Evolutionary conservation across 768 basidiomycete species (phyloP), one percentile per base, ranked within the genome.

Genomic region (Pisolithus orientalis): DNA sequence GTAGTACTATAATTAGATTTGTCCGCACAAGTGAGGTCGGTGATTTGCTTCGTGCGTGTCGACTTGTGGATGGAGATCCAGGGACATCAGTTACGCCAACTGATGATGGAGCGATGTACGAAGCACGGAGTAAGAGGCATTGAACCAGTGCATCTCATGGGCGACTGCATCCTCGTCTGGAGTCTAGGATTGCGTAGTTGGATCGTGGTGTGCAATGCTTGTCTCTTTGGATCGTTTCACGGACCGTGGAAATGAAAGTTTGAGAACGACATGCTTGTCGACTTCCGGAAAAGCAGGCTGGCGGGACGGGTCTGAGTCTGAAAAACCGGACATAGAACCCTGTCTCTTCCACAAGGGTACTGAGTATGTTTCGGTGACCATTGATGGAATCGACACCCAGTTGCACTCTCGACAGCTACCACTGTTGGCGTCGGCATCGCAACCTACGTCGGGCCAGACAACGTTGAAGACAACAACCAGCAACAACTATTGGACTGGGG

Each of bases 261-360:
- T 83, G 62, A 87, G 65, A 29, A 81, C 70, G 32, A 85, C 72
- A 55, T 77, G 75, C 17, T 75, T 72, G 16, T 75, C 76, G 4
- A 9, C 37, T 8, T 65, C 59, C 13, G 59, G 56, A 14, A 56
- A 52, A 29, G 52, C 21, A 21, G 21, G 21, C 21, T 21, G 43
- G 21, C 21, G 21, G 2, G 21, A 21, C 3, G 62, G 53, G 14
- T 63, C 60, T 5, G 59, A 52, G n/a, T 68, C 58, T 38, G 57
- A 38, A 40, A 60, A 31, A n/a, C 56, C 24, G 47, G 56, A 43
- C 11, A 55, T 52, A 11, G 56, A 49, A 3, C 56, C 11, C 31
- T 58, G 58, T 63, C 72, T 72, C 68, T 77, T 82, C 77, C 86
- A 89, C 39, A 90, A 65, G 1, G 87, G 85, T 52, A 90, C 70